phyloP scores from a whole-genome alignment of 257 asterid species.

The Eustoma russellianum region DNA sequence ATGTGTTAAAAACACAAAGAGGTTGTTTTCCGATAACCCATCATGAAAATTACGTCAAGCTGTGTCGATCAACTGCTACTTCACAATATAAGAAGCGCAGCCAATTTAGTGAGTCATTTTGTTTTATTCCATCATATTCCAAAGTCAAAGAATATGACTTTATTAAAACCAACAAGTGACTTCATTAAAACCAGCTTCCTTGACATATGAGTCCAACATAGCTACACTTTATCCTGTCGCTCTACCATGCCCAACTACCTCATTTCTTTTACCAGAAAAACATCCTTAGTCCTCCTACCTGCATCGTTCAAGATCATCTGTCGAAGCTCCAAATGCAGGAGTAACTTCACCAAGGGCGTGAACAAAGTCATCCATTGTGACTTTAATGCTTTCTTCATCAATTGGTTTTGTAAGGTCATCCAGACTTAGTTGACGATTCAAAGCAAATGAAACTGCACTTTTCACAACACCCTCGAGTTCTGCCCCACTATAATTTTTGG shows the following conservation, averaged over 20 bases:
- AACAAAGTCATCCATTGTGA: slow-evolving; percentile 85
- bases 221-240: too few species aligned
- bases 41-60: too few species aligned
- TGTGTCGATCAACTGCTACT: too few species aligned
- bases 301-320: slow-evolving; percentile 98
- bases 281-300: slow-evolving; percentile 36
- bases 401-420: slow-evolving; percentile 90
- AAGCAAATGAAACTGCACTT: slow-evolving; percentile 98
- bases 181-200: too few species aligned
- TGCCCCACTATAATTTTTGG: slow-evolving; percentile 96
- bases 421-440: slow-evolving; percentile 77
- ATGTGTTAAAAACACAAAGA: too few species aligned
- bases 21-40: too few species aligned
- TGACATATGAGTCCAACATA: too few species aligned
- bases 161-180: neutral
- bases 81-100: too few species aligned
- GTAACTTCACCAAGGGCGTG: slow-evolving; percentile 72
- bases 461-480: slow-evolving; percentile 99
- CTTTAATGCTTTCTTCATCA: slow-evolving; percentile 90
- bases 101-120: too few species aligned
- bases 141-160: too few species aligned
- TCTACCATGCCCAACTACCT: too few species aligned
- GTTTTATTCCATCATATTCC: too few species aligned
- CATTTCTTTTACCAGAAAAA: neutral
- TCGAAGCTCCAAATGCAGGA: slow-evolving; percentile 99